Conservation (phyloP, 805 yeast genomes). For the Metschnikowia aberdeeniae region DNA sequence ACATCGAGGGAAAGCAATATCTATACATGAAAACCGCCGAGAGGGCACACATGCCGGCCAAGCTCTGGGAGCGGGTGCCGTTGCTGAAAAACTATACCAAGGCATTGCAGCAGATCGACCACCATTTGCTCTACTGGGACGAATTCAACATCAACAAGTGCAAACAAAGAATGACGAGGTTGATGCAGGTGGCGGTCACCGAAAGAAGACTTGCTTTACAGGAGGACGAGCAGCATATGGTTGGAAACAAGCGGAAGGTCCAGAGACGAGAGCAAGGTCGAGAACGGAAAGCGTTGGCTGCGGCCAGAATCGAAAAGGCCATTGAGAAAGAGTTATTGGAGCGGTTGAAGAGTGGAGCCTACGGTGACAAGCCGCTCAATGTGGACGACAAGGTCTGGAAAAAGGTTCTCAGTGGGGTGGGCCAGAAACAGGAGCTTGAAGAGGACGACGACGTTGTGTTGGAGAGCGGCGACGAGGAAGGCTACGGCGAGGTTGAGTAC, state of each 20-base stretch:
- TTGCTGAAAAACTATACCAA: slow-evolving; percentile 83
- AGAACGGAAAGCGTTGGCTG: slow-evolving; percentile 93
- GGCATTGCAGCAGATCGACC: slow-evolving; percentile 87
- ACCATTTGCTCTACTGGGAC: slow-evolving; percentile 88
- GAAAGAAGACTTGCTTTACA: slow-evolving; percentile 89
- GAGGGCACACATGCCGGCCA: slow-evolving; percentile 92
- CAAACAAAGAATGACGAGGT: slow-evolving; percentile 90
- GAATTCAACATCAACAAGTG: slow-evolving; percentile 87
- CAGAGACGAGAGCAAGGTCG: slow-evolving; percentile 91
- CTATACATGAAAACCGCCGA: slow-evolving; percentile 96
- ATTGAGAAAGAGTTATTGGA: slow-evolving; percentile 94
- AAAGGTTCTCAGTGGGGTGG: slow-evolving; percentile 75
- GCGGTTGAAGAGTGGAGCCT: slow-evolving; percentile 94
- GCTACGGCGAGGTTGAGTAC: slow-evolving; percentile 76
- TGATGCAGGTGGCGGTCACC: slow-evolving; percentile 92
- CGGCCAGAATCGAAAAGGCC: slow-evolving; percentile 94
- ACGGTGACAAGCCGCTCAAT: slow-evolving; percentile 95
- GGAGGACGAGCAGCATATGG: slow-evolving; percentile 90
- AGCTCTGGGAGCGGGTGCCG: slow-evolving; percentile 92
- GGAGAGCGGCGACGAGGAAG: slow-evolving; percentile 40
- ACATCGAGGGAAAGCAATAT: slow-evolving; percentile 72
- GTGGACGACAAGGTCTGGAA: slow-evolving; percentile 96
- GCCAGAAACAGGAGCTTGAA: slow-evolving; percentile 57
- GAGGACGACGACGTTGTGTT: slow-evolving; percentile 49
- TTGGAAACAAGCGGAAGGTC: slow-evolving; percentile 90